Evolutionary conservation across 2,329 filamentous ascomycete species (phyloP).

Genomic region (Ceratocystis lukuohia): DNA sequence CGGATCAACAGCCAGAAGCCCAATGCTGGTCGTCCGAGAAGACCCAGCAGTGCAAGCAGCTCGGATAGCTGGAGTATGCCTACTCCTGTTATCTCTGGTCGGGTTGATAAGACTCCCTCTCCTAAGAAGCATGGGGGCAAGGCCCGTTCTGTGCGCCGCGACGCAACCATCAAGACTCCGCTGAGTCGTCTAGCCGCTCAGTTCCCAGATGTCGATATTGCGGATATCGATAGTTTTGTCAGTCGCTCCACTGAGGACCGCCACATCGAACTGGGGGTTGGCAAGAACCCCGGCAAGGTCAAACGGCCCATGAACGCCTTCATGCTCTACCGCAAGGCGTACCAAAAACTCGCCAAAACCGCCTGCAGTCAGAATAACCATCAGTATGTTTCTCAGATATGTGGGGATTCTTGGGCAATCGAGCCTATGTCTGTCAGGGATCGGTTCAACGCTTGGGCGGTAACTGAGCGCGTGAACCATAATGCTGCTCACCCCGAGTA

Average conservation of each 20-base stretch:
- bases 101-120: constrained; percentile 19
- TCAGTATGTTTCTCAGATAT: constrained; percentile 79
- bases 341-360: constrained; percentile 71
- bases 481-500: constrained; percentile 75
- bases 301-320: constrained; percentile 95
- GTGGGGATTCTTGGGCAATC: constrained; percentile 71
- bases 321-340: constrained; percentile 92
- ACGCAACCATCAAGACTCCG: constrained; percentile 42
- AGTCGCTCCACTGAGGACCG: constrained; percentile 55
- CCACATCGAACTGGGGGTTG: constrained; percentile 51
- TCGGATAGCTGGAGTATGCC: neutral
- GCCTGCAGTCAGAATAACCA: constrained; percentile 82
- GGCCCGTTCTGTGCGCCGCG: constrained; percentile 25
- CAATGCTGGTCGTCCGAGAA: neutral
- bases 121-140: constrained; percentile 26
- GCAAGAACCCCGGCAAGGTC: constrained; percentile 59
- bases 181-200: constrained; percentile 58
- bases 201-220: constrained; percentile 48
- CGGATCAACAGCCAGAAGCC: constrained; percentile 4
- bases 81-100: neutral
- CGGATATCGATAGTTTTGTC: constrained; percentile 71
- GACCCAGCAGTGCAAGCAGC: neutral
- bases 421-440: constrained; percentile 59
- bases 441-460: constrained; percentile 66
- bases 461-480: constrained; percentile 72